Base-by-base conservation (phyloP, 2,329 filamentous ascomycete species). In the Talaromyces sp. region DNA sequence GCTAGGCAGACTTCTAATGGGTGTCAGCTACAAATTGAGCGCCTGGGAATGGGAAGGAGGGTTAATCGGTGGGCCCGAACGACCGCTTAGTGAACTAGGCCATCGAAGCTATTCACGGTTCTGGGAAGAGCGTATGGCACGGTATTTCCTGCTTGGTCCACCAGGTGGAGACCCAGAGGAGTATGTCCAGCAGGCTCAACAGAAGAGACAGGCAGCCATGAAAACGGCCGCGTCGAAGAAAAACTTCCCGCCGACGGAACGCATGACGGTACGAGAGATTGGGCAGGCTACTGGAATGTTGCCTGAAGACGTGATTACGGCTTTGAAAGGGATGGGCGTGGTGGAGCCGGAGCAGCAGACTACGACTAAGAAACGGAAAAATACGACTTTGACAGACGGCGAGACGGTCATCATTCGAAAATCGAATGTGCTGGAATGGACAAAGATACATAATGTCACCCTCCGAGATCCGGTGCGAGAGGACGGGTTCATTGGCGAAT, bases 11-110 rank as follows among this genome's bases (percentile, higher is more conserved):
- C 81, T 98, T 60, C 84, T 99, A 37, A 98, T 99, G 87, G 93
- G 92, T 5, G 87, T 95, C 2, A 96, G 91, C 43, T 99, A 99
- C 78, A 93, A 95, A 76, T 89, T 99, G 56, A 94, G 93, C 22
- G 87, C 89, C 57, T 86, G 91, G 64, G 93, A 98, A 74, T 76
- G 74, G 65, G 78, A 80, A 68, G 75, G 73, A 33, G 88, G 89
- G 7, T 84, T 94, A 50, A 85, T 97, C 33, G 95, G 95, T 41
- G 94, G 95, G 0, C 95, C 95, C 0, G 95, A 99, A 80, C 95
- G 96, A 76, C 95, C 94, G 10, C 89, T 98, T 52, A 95, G 91
- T 22, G 90, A 94, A 67, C 84, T 96, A 57, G 94, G 94, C 1
- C 86, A 87, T 70, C 90, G 87, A 72, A 92, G 92, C 3, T 98